Conservation (phyloP, 2,329 filamentous ascomycete genomes). For the Triangularia setosa region DNA sequence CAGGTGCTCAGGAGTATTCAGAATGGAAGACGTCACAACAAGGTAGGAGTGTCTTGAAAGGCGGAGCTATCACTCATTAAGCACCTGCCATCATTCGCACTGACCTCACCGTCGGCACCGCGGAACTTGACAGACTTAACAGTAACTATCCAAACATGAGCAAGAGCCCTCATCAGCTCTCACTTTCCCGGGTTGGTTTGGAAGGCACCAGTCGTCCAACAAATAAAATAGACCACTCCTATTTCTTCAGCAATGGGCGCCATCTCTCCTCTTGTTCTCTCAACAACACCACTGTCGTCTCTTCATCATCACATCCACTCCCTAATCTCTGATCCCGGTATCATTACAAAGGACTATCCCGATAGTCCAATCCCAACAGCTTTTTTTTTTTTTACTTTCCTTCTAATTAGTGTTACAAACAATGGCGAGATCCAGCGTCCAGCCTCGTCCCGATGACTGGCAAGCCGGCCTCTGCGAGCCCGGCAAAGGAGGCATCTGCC, state of each 20-base stretch:
- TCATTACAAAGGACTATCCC: background rate
- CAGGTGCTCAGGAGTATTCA: background rate
- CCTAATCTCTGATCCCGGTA: conserved; percentile 2
- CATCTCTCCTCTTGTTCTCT: background rate
- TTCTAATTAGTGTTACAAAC: background rate
- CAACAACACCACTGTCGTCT: background rate
- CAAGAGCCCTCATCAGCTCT: background rate
- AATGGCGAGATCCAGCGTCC: background rate
- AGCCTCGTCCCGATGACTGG: conserved; percentile 14
- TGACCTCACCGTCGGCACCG: background rate
- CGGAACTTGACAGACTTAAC: background rate
- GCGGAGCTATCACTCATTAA: background rate
- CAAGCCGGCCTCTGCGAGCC: conserved; percentile 17
- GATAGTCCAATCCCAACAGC: background rate
- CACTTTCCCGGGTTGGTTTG: background rate
- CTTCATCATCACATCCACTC: conserved; percentile 2
- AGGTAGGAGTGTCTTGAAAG: background rate
- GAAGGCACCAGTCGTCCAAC: background rate
- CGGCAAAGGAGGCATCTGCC: conserved; percentile 16
- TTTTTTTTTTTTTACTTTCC: background rate
- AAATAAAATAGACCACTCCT: background rate
- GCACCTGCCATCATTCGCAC: background rate
- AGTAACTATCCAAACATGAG: background rate
- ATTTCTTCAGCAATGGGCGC: background rate
- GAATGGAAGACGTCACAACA: background rate